These are phyloP conservation scores for Sarocladiaceae sp. DNA, from an alignment of 2,329 filamentous ascomycete species.

Conservation along the genomic window DNA sequence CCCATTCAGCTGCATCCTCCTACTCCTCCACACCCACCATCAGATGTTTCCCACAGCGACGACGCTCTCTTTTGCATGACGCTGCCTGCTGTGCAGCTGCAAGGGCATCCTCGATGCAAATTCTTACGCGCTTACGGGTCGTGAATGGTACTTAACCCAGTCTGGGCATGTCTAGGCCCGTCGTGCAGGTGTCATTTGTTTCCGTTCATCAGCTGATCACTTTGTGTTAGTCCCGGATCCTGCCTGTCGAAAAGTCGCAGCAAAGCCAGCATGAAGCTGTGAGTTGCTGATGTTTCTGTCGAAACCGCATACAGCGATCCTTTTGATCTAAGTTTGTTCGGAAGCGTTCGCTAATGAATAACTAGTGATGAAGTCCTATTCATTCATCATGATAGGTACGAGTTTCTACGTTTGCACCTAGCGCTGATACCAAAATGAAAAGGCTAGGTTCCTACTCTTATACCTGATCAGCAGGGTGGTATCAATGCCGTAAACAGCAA, in stretches of 20 bases:
- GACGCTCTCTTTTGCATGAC: conserved; percentile 1
- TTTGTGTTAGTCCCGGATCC: not conserved
- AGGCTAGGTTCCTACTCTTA: not conserved
- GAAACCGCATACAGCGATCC: no score
- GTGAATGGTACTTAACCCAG: no score
- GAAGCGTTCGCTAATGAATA: no score
- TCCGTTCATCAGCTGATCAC: conserved; percentile 1
- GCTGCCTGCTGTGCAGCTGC: not conserved
- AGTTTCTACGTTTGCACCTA: no score
- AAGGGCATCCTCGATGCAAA: conserved; percentile 1
- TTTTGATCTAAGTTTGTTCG: no score
- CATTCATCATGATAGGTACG: no score
- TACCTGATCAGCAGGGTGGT: not conserved
- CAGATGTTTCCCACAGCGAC: not conserved
- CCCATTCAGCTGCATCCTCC: conserved; percentile 1
- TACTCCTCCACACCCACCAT: no score
- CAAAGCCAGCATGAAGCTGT: no score
- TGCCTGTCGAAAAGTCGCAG: not conserved
- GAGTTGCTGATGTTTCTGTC: no score
- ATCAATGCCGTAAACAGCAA: conserved; percentile 7
- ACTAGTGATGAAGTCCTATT: no score
- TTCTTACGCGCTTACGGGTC: no score
- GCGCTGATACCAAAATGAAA: no score
- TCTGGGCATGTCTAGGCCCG: conserved; percentile 12
- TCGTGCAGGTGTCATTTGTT: not conserved